Evolutionary conservation across 2,329 filamentous ascomycete genomes (phyloP).

Genomic region (Cytospora piceicola): DNA sequence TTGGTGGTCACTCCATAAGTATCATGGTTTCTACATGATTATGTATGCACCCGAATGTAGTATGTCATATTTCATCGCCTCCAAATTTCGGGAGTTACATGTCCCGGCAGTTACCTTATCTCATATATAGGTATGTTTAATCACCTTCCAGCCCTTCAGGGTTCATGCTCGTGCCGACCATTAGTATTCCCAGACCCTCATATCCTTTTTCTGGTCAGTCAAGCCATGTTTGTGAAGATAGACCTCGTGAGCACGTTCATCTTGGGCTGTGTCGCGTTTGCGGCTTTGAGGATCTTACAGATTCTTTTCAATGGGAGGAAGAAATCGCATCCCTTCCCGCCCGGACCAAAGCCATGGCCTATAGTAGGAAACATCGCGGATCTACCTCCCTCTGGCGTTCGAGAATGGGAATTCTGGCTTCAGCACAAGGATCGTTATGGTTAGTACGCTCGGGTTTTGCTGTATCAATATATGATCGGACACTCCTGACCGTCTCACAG

Average conservation of each 20-base stretch:
- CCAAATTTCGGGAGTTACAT: no score
- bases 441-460: not conserved
- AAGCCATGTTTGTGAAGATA: slow-evolving; percentile 4
- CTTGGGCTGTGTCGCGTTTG: slow-evolving; percentile 4
- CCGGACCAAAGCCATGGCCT: slow-evolving; percentile 21
- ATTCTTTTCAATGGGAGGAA: not conserved
- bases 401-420: slow-evolving; percentile 20
- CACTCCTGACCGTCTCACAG: not conserved
- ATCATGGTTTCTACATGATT: no score
- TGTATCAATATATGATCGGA: not conserved
- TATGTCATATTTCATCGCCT: no score
- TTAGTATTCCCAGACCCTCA: not conserved
- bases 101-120: no score
- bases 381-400: slow-evolving; percentile 7
- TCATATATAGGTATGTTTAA: no score
- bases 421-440: slow-evolving; percentile 17
- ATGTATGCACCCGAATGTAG: no score
- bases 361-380: slow-evolving; percentile 15
- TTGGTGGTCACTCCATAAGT: no score
- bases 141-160: no score
- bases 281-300: not conserved
- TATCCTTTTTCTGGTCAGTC: not conserved
- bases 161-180: no score
- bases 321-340: slow-evolving; percentile 6
- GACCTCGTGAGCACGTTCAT: slow-evolving; percentile 8